Base-by-base conservation (phyloP, 1,284 basidiomycete genomes). In the Ustilago tritici region DNA sequence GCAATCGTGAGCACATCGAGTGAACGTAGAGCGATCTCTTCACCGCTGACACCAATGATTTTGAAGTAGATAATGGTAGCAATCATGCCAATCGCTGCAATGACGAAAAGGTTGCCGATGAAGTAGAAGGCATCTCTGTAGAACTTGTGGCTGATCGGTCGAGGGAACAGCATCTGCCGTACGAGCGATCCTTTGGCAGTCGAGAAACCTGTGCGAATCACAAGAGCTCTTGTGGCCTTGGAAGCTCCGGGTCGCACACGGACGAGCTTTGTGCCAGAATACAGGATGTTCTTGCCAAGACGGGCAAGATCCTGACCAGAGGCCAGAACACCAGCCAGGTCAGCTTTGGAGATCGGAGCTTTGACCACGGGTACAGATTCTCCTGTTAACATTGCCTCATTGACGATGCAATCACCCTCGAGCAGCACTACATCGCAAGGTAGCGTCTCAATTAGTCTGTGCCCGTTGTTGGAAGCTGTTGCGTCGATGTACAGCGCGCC, bases 381-480 rank as follows among this genome's bases (percentile, higher is more conserved):
- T 11, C 95, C 95, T 0, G 95, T 98, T 17, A 99, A 90, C 96
- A 98, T 98, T 73, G 94, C 95, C 88, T 99, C 97, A 86, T 99
- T 98, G 64, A 98, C 93, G 76, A 99, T 97, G 0, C 95, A 95
- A 84, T 98, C 97, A 4, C 97, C 96, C 5, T 93, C 93, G 31
- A 99, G 90, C 19, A 98, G 89, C 78, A 98, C 91, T 71, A 96
- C 90, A 86, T 99, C 97, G 17, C 93, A 1, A 96, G 97, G 78
- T 99, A 90, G 61, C 14, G 59, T 62, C 35, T 63, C 65, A 38
- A 80, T 28, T 38, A 75, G 60, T 6, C 65, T 56, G 31, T 66
- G 70, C 5, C 58, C 60, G 35, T 50, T 28, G 19, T 36, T 62
- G 17, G 36, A 12, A 49, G 17, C 56, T 19, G 15, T 23, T 17